Percentiles rank a stretch among this genome's conserved stretches.
phyloP scores from a whole-genome alignment of 257 asterid species.

The Ajuga chamaepitys region DNA sequence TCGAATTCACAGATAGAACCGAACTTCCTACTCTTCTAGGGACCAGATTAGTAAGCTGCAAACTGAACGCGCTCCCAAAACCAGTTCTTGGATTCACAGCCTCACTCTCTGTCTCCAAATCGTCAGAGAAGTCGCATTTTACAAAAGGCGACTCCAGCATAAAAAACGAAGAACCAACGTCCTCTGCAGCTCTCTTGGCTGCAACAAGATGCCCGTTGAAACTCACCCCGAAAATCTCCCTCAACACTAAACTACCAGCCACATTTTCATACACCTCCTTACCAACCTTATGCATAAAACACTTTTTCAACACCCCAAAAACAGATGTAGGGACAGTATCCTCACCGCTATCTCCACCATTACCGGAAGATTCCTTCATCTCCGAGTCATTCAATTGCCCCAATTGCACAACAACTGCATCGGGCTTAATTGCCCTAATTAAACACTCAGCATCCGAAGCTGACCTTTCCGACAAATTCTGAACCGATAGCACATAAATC shows the following conservation, averaged over 20 bases:
- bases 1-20: slow-evolving; percentile 17
- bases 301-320: slow-evolving; percentile 66
- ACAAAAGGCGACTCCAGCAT: slow-evolving; percentile 74
- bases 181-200: slow-evolving; percentile 82
- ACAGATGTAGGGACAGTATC: slow-evolving; percentile 68
- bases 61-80: slow-evolving; percentile 24
- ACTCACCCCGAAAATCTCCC: slow-evolving; percentile 80
- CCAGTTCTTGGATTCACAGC: slow-evolving; percentile 23
- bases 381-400: slow-evolving; percentile 31
- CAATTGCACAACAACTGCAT: slow-evolving; percentile 86
- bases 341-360: too few species aligned
- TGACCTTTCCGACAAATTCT: slow-evolving; percentile 81
- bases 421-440: slow-evolving; percentile 71
- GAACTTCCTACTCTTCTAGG: slow-evolving; percentile 29
- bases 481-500: slow-evolving; percentile 63
- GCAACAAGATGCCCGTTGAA: slow-evolving; percentile 58
- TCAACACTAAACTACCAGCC: slow-evolving; percentile 73
- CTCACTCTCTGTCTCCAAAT: slow-evolving; percentile 11
- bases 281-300: slow-evolving; percentile 56
- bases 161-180: slow-evolving; percentile 70
- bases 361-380: slow-evolving; percentile 12
- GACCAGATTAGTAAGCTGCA: slow-evolving; percentile 38
- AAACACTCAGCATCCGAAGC: slow-evolving; percentile 69
- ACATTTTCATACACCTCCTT: slow-evolving; percentile 69
- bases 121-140: too few species aligned